Percentiles rank a stretch among this genome's conserved stretches.
Conservation (phyloP, 306 rosid genomes). For the Begonia loranthoides region DNA sequence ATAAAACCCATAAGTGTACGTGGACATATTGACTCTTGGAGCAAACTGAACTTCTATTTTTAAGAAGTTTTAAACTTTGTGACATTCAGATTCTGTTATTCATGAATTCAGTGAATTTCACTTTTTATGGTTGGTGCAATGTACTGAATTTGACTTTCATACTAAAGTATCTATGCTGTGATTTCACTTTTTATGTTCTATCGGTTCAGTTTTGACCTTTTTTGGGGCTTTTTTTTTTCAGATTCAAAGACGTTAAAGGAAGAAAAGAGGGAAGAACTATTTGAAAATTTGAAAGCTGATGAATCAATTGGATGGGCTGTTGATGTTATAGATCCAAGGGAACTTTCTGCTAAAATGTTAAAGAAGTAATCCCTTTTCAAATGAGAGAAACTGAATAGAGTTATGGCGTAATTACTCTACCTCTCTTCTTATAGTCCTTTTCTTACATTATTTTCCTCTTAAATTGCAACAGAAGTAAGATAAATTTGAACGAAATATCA, state of each 20-base stretch:
- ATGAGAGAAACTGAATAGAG: too few relatives aligned
- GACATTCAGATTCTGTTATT: too few relatives aligned
- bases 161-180: not conserved
- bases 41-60: too few relatives aligned
- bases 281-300: constrained; percentile 47
- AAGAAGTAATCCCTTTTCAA: constrained; percentile 24
- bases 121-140: too few relatives aligned
- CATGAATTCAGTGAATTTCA: too few relatives aligned
- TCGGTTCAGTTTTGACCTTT: not conserved
- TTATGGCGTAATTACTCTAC: too few relatives aligned
- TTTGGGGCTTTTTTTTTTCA: not conserved
- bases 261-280: constrained; percentile 87
- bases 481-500: constrained; percentile 81
- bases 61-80: too few relatives aligned
- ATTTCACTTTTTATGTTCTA: not conserved
- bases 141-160: too few relatives aligned
- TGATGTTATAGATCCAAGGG: constrained; percentile 74
- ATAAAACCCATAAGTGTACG: too few relatives aligned
- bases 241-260: constrained; percentile 93
- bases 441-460: constrained; percentile 3
- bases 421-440: not conserved
- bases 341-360: constrained; percentile 80
- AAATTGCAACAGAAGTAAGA: constrained; percentile 42
- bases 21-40: too few relatives aligned
- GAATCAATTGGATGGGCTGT: constrained; percentile 83